Percentiles rank a stretch among this genome's conserved stretches.
Evolutionary conservation across 139 green algal genomes (phyloP).

Genomic region (Astrephomene gubernaculifera): DNA sequence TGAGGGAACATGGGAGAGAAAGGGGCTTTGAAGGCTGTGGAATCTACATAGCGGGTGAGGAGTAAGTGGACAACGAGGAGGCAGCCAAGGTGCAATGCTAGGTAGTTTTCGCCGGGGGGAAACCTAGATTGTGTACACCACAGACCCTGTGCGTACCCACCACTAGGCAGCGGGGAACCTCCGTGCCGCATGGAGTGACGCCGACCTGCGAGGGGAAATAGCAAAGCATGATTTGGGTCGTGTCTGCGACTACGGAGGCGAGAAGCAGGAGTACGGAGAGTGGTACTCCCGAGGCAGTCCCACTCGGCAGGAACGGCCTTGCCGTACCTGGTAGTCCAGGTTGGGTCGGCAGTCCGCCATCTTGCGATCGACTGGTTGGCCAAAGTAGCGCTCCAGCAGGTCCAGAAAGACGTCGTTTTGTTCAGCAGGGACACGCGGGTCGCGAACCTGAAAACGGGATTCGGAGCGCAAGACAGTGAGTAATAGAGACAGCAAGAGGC

Average conservation of each 20-base stretch:
- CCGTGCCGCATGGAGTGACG: conserved; percentile 84
- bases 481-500: neutral
- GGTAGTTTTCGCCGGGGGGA: too few relatives aligned
- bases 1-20: neutral
- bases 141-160: conserved; percentile 43
- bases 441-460: conserved; percentile 63
- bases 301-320: too few relatives aligned
- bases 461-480: neutral
- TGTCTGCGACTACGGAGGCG: too few relatives aligned
- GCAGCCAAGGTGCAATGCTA: too few relatives aligned
- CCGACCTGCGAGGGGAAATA: too few relatives aligned
- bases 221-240: too few relatives aligned
- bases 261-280: too few relatives aligned
- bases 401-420: conserved; percentile 86
- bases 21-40: neutral
- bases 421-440: conserved; percentile 71
- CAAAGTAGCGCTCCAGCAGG: conserved; percentile 92
- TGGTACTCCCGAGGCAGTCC: too few relatives aligned
- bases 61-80: neutral
- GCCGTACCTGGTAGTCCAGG: conserved; percentile 81
- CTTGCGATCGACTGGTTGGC: conserved; percentile 69
- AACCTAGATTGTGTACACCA: too few relatives aligned
- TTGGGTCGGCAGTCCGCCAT: conserved; percentile 73
- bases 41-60: neutral
- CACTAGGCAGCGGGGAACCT: conserved; percentile 77